Evolutionary conservation across 1,284 basidiomycete genomes (phyloP), one percentile per base, ranked within the genome.

Genomic region (Paramarasmius palmivorus): DNA sequence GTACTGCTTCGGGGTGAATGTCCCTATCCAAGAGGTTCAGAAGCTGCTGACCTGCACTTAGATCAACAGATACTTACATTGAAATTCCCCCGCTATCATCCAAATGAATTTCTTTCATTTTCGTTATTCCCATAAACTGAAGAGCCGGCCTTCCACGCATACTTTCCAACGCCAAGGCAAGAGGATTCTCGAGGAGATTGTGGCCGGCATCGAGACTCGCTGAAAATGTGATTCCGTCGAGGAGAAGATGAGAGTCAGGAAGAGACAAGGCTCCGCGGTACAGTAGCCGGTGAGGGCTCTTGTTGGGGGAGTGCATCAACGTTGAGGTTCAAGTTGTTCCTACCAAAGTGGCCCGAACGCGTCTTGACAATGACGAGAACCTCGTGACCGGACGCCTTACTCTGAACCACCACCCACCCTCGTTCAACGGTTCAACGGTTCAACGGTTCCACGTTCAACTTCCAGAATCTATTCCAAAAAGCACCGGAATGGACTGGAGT

Each of bases 221-320:
- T 1, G 78, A 77, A 61, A 92, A 92, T 2, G 86, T 84, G 23
- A 92, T 65, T 7, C 89, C 89, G 61, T 91, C 89, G 32, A 91
- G 79, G 2, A 79, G 69, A 17, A 91, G 68, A 49, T 86, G 72
- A 0, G 89, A 90, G 60, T 89, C 88, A 3, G 87, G 83, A 0
- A 91, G 65, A 2, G 86, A 83, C n/a, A 92, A 75, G 0, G 88
- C 79, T 4, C 89, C 89, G 39, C 88, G 83, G 62, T 90, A 92
- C 17, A 92, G 76, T 0, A 90, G 75, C 44, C 88, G 84, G 46
- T 70, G 51, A 36, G 45, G 14, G 32, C 44, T 29, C 25, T 46
- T 46, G 25, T 12, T 29, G 14, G 44, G 44, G 17, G 44, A 46
- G 25, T 32, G 17, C 44, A 46, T 46, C 29, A 32, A 32, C 6